Evolutionary conservation across 305 asterid genomes (phyloP).

Genomic region (Andrographis paniculata): DNA sequence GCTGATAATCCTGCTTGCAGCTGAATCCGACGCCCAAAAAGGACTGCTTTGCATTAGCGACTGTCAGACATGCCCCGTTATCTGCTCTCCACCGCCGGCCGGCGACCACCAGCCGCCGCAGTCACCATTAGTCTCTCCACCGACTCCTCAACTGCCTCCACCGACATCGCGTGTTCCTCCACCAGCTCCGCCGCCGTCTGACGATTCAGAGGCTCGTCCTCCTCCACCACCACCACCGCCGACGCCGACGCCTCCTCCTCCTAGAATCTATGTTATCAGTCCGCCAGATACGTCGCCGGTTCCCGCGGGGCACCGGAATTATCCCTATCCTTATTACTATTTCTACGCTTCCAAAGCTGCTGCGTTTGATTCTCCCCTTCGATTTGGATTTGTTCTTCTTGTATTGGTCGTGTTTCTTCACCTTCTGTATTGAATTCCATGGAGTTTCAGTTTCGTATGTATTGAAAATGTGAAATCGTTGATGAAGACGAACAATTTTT

Average conservation of each 20-base stretch:
- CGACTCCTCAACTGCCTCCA: slow-evolving; percentile 30
- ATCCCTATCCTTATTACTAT: slow-evolving; percentile 58
- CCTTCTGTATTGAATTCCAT: slow-evolving; percentile 13
- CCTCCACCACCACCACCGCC: slow-evolving; percentile 21
- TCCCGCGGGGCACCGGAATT: slow-evolving; percentile 37
- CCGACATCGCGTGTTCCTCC: slow-evolving; percentile 9
- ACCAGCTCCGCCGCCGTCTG: too few species aligned
- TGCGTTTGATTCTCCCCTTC: slow-evolving; percentile 6
- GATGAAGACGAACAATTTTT: too few species aligned
- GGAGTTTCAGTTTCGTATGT: not conserved
- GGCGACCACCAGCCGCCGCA: slow-evolving; percentile 16
- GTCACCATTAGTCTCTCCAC: slow-evolving; percentile 19
- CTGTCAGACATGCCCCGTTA: slow-evolving; percentile 56
- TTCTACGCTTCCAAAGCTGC: slow-evolving; percentile 43
- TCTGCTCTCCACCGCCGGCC: slow-evolving; percentile 56
- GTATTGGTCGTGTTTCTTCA: slow-evolving; percentile 15
- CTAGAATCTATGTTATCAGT: slow-evolving; percentile 26
- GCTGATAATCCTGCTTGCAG: slow-evolving; percentile 17
- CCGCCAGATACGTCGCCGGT: slow-evolving; percentile 32
- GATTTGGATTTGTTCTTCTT: slow-evolving; percentile 25
- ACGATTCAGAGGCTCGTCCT: slow-evolving; percentile 16
- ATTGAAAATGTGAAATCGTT: not conserved
- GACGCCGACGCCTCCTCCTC: slow-evolving; percentile 28
- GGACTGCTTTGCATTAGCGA: slow-evolving; percentile 57
- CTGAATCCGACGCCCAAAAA: slow-evolving; percentile 27